These are phyloP conservation scores for Thelonectria discophora DNA, from an alignment of 2,329 filamentous ascomycete species.

Conservation along the genomic window DNA sequence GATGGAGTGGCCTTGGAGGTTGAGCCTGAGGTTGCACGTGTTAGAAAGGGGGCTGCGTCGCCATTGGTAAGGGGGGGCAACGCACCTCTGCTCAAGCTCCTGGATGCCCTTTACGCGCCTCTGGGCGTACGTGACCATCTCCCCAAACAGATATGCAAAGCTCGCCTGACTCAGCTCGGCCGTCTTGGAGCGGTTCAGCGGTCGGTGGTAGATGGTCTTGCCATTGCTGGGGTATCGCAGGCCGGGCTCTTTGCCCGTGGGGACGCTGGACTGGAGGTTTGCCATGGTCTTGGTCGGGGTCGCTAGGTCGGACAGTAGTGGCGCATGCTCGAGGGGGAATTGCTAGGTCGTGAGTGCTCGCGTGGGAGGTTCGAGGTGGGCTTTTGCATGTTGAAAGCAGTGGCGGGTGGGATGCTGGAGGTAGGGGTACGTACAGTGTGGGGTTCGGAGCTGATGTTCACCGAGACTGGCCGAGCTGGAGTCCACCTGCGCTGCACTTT, in stretches of 20 bases:
- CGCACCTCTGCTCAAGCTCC: conserved; percentile 88
- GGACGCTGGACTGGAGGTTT: conserved; percentile 59
- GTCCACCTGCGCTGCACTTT: conserved; percentile 1
- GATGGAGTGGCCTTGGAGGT: conserved; percentile 90
- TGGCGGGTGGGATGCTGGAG: background rate
- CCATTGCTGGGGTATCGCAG: conserved; percentile 90
- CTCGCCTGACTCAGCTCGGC: conserved; percentile 90
- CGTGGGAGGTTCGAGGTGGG: conserved; percentile 9
- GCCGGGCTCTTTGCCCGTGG: conserved; percentile 63
- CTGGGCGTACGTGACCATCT: conserved; percentile 97
- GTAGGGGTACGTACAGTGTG: conserved; percentile 32
- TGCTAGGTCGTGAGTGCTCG: conserved; percentile 3
- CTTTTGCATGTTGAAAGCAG: background rate
- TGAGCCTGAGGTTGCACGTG: conserved; percentile 67
- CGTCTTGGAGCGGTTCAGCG: conserved; percentile 88
- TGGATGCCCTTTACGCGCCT: conserved; percentile 89
- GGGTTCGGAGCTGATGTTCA: conserved; percentile 34
- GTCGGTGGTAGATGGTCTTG: conserved; percentile 98
- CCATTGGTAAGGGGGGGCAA: background rate
- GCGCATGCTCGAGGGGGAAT: conserved; percentile 30
- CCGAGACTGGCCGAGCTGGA: conserved; percentile 34
- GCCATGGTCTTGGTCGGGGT: conserved; percentile 52
- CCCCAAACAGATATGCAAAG: conserved; percentile 95
- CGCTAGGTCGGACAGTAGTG: conserved; percentile 11
- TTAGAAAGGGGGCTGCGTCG: background rate